Evolutionary conservation across 164 flowering plant genomes (phyloP).

Genomic region (Macadamia tetraphylla): DNA sequence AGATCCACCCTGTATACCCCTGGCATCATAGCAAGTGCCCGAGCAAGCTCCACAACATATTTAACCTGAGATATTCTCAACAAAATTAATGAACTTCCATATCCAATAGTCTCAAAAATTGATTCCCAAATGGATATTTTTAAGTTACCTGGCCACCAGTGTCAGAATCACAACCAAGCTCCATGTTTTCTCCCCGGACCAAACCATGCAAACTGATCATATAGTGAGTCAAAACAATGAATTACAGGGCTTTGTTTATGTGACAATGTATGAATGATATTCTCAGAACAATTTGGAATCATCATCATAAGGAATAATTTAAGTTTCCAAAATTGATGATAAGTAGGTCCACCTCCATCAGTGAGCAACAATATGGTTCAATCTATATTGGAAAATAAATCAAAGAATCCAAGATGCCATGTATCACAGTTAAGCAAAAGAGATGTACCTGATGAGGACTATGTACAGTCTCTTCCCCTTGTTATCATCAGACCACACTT

Average conservation of each 20-base stretch:
- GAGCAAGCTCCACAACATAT: conserved; percentile 76
- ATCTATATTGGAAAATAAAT: neutral
- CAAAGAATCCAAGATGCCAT: neutral
- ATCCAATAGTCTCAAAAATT: neutral
- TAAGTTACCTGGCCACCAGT: conserved; percentile 76
- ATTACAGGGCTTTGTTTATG: neutral
- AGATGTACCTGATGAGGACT: conserved; percentile 61
- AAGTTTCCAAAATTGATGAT: neutral
- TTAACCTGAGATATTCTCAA: conserved; percentile 41
- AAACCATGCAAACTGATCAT: conserved; percentile 67
- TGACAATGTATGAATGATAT: neutral
- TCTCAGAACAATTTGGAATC: neutral
- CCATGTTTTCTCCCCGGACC: conserved; percentile 88
- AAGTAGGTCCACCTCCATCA: neutral
- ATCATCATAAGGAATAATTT: neutral
- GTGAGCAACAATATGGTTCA: neutral
- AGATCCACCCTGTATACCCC: conserved; percentile 84
- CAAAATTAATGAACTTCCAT: neutral
- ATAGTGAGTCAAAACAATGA: neutral
- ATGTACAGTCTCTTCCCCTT: conserved; percentile 71
- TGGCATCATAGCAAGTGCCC: conserved; percentile 73
- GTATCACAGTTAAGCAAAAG: neutral
- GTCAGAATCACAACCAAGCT: conserved; percentile 87
- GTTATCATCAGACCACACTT: conserved; percentile 65
- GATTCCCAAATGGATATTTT: neutral